Percentiles rank a stretch among this genome's conserved stretches.
These are phyloP conservation scores for Lactarius deliciosus DNA, from an alignment of 768 basidiomycete genomes.

Conservation along the genomic window DNA sequence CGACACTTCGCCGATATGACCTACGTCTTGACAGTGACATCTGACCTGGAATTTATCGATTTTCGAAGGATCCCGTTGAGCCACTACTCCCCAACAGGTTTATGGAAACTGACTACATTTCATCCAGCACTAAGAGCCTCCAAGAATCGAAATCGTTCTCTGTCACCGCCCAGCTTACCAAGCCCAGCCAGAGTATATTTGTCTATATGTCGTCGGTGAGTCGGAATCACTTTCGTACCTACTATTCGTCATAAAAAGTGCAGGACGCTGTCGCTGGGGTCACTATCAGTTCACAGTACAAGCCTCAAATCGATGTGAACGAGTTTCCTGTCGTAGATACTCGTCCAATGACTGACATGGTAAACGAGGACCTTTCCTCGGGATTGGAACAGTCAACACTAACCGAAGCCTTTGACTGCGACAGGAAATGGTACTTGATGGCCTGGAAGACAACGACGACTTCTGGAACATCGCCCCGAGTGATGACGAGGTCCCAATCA, in stretches of 20 bases:
- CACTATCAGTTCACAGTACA: slow-evolving; percentile 50
- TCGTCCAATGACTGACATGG: slow-evolving; percentile 61
- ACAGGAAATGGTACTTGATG: slow-evolving; percentile 65
- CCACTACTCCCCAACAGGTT: background rate
- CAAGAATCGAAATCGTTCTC: slow-evolving; percentile 58
- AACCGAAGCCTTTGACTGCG: background rate
- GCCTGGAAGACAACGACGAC: slow-evolving; percentile 65
- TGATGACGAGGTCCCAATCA: slow-evolving; percentile 33
- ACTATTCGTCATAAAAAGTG: slow-evolving; percentile 22
- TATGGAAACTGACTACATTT: background rate
- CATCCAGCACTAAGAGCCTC: slow-evolving; percentile 64
- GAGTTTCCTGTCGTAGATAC: slow-evolving; percentile 72
- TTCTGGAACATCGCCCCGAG: slow-evolving; percentile 58
- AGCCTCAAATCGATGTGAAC: slow-evolving; percentile 51
- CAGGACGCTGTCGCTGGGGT: slow-evolving; percentile 74
- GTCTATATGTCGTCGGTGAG: slow-evolving; percentile 48
- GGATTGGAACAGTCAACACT: background rate
- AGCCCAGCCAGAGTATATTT: slow-evolving; percentile 60
- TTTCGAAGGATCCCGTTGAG: slow-evolving; percentile 73
- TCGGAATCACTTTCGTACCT: slow-evolving; percentile 43
- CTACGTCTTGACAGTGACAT: slow-evolving; percentile 69
- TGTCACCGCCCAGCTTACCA: slow-evolving; percentile 58
- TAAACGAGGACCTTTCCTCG: slow-evolving; percentile 34
- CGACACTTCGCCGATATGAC: slow-evolving; percentile 60
- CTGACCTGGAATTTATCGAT: slow-evolving; percentile 72